Base-by-base conservation (phyloP, 176 grass and related monocot genomes). In the Avena atlantica region DNA sequence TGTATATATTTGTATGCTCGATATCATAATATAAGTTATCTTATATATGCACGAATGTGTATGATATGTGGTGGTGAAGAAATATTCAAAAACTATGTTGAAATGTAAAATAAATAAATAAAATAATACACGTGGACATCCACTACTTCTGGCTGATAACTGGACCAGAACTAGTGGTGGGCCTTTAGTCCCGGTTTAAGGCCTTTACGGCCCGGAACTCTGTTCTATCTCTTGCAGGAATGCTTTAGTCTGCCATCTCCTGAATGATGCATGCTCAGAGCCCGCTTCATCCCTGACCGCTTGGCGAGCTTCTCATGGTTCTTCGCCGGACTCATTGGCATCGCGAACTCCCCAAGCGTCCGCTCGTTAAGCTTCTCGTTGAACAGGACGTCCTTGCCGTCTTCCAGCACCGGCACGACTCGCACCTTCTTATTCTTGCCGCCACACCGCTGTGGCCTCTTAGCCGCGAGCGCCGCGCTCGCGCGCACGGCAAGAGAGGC, bases 401-500 rank as follows among this genome's bases (percentile, higher is more conserved):
- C 67, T 15, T 77, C 57, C 13, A 19, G 8, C 77, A 81, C 58
- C 8, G 89, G 91, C 69, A 36, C 60, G 40, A 91, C 84, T 8
- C 81, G 84, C 51, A 88, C 40, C 72, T 42, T 83, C 83, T 81
- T 83, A 19, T 36, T 55, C 6, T 16, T 31, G 15, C 81, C 44
- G 21, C 70, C 44, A 23, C 4, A 12, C 62, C 20, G 67, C 25
- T 10, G 80, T 3, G 27, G 74, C 3, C 58, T 66, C 21, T 45
- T 25, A 76, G 76, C 20, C 2, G 80, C 76, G 36, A 95, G 48
- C 12, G 91, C 91, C 0, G 86, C 11, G 81, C 76, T 95, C 19
- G 93, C 91, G 49, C 88, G 92, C 49, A 85, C 86, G 9, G 93
- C 93, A 1, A 93, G 69, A 17, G 87, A 76, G 2, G 86, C 90